Base-by-base conservation (phyloP, 2,329 filamentous ascomycete species). In the Sarocladium oryzae region DNA sequence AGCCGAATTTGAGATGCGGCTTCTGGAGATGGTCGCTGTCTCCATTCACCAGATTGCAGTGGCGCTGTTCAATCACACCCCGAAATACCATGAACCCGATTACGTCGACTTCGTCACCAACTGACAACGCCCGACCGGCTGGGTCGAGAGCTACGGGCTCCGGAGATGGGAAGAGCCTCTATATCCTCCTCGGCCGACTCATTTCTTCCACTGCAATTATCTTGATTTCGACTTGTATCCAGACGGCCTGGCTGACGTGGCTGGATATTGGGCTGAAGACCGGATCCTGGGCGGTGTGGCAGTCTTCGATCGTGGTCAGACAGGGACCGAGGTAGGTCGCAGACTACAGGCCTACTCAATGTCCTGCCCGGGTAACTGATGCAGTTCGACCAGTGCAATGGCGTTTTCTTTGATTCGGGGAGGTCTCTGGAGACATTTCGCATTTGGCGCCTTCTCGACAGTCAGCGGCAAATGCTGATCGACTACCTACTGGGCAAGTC, bases 271-370 rank as follows among this genome's bases (percentile, higher is more conserved):
- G 63, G 61, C 60, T 8, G 61, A 65, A 51, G 53, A 53, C 9
- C 54, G 59, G 26, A 60, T 65, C 46, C 54, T 65, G 28, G 62
- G 61, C 10, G 63, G 62, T 6, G 63, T 66, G 2, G 52, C 60
- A 6, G 36, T 64, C 1, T 66, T 65, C 51, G 59, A 65, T 45
- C 52, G 64, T 20, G 57, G 58, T 10, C 41, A 57, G 26, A 53
- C 50, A 24, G 58, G 55, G 5, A 46, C 40, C 13, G 57, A 57
- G 49, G 56, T 55, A 51, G 45, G 50, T 9, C 20, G n/a, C 43
- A 45, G 28, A 28, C 26, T 16, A n/a, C 11, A 23, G 6, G 18
- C 20, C 6, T 35, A 18, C 5, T 26, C 10, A 26, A 10, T 49
- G 4, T 13, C 23, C 24, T 32, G 3, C 26, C 7, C 26, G 10